Base-by-base conservation (phyloP, 2,329 filamentous ascomycete species). In the Fragosphaeria purpurea region DNA sequence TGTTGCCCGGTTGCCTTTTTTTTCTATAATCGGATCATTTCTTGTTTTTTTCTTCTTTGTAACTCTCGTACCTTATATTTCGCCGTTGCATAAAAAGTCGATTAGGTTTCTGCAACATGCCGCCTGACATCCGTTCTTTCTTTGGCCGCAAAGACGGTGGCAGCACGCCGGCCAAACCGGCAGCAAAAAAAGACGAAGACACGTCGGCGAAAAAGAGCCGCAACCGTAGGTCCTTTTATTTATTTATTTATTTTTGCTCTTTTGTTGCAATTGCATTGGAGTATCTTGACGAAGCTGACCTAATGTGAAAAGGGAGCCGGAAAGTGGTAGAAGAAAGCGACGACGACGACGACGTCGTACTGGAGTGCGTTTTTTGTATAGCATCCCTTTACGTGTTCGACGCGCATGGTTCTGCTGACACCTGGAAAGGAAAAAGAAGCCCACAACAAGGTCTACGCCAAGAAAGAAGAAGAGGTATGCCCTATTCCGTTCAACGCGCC, bases 111-210 rank as follows among this genome's bases (percentile, higher is more conserved):
- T 7, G 30, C 46, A 46, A 59, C 43, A 87, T 87, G 84, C 76
- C 83, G 49, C 63, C 75, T 47, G 85, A 88, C 67, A 88, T 88
- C 57, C 74, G 85, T 59, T 83, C 70, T 62, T 88, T 88, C 66
- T 88, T 88, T 69, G 82, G 83, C 50, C 80, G 80, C 53, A 83
- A 83, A 61, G 72, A 73, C 60, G 70, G 51, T 22, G 50, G 44
- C 60, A 69, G 50, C 33, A 37, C 70, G 48, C 65, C 69, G 22
- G 67, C 66, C 54, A 61, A 67, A 50, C 53, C 67, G 67, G 56
- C 60, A 61, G 41, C 54, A 4, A 55, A 54, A 41, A 55, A 65
- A 67, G 57, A 70, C 74, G 63, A 70, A 34, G 48, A 54, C 7
- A 38, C 45, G n/a, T 52, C 59, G 7, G 55, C 51, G n/a, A 62